A percentile compares a stretch with the other conserved stretches of the same genome.
These are phyloP conservation scores for Vitis labrusca DNA, from an alignment of 164 flowering plant species.

Conservation along the genomic window DNA sequence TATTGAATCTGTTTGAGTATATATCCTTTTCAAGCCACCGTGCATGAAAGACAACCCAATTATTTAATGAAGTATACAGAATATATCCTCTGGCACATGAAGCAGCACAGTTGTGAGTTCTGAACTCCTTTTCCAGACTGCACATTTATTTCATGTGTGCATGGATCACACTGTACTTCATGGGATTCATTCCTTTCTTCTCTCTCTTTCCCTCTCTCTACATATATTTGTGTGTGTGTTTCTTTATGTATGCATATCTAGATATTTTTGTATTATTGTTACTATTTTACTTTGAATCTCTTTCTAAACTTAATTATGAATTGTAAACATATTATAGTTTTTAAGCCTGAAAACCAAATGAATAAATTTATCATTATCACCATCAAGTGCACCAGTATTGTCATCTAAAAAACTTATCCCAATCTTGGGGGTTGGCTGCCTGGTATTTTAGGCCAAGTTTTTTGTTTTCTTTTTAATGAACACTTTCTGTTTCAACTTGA, in stretches of 20 bases:
- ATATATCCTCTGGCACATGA: not conserved
- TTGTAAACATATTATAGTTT: not conserved
- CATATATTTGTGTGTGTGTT: no score
- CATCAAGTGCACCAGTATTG: not conserved
- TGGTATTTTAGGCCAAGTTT: not conserved
- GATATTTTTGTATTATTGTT: no score
- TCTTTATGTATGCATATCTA: no score
- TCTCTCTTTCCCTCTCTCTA: not conserved
- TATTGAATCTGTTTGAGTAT: no score
- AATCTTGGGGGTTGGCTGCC: not conserved
- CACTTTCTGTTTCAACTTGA: not conserved
- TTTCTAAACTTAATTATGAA: no score
- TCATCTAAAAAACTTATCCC: not conserved
- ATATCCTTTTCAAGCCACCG: no score
- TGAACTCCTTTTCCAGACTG: not conserved
- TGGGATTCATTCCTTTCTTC: not conserved
- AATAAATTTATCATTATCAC: not conserved
- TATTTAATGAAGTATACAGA: no score
- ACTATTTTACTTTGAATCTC: no score
- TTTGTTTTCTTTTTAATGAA: not conserved
- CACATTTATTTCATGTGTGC: not conserved
- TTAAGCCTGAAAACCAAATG: not conserved
- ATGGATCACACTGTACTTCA: not conserved
- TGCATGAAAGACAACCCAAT: no score
- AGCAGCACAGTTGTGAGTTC: not conserved